Conservation (phyloP, 2,329 filamentous ascomycete species). For the Xylaria sp. region DNA sequence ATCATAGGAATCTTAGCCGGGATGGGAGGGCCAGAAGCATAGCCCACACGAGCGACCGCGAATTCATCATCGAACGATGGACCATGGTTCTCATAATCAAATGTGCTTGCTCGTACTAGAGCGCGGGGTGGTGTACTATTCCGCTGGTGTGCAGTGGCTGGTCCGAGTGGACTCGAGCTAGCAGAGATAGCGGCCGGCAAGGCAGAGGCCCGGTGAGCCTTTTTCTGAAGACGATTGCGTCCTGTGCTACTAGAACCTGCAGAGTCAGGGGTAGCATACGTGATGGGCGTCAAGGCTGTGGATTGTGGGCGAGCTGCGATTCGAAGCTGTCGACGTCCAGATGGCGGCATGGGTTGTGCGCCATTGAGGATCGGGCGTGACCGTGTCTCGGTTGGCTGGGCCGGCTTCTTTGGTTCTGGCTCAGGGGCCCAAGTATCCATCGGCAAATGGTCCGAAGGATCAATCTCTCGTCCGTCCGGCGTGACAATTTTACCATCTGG, state of each 20-base stretch:
- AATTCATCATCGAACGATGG: conserved; percentile 50
- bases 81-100: conserved; percentile 65
- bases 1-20: conserved; percentile 75
- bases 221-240: conserved; percentile 74
- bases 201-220: conserved; percentile 58
- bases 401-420: conserved; percentile 69
- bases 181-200: conserved; percentile 53
- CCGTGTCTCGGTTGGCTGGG: conserved; percentile 43
- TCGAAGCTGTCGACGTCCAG: conserved; percentile 63
- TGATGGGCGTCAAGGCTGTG: conserved; percentile 51
- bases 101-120: conserved; percentile 60
- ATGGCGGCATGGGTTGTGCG: conserved; percentile 62
- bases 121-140: conserved; percentile 58
- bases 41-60: conserved; percentile 47
- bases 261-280: conserved; percentile 46
- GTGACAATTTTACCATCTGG: conserved; percentile 76
- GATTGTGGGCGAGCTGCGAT: conserved; percentile 62
- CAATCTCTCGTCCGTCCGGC: conserved; percentile 78
- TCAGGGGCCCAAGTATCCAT: conserved; percentile 82
- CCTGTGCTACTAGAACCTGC: conserved; percentile 53
- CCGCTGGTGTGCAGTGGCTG: conserved; percentile 63
- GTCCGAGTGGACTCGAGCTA: conserved; percentile 61
- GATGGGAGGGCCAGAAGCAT: conserved; percentile 64
- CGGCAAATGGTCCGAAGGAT: conserved; percentile 83
- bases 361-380: conserved; percentile 61